phyloP scores from a whole-genome alignment of 2,329 filamentous ascomycete genomes.

The Teratosphaeria nubilosa region DNA sequence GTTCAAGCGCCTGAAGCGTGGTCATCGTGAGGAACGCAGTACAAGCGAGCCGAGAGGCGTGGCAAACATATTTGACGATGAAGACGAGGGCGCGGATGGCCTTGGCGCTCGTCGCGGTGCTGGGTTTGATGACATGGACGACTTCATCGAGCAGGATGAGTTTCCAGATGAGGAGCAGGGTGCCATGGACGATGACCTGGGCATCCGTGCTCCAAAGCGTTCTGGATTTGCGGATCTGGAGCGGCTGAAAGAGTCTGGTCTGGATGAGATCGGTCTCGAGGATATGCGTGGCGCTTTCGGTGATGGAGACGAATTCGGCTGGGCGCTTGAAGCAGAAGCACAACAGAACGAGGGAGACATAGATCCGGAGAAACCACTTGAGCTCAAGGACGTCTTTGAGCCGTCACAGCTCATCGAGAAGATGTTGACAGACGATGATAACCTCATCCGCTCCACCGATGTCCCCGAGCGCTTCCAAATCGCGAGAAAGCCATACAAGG shows the following conservation, averaged over 20 bases:
- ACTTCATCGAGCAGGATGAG: slow-evolving; percentile 95
- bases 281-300: slow-evolving; percentile 96
- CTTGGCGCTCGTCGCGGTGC: slow-evolving; percentile 35
- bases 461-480: slow-evolving; percentile 92
- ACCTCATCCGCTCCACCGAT: slow-evolving; percentile 76
- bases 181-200: slow-evolving; percentile 70
- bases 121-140: slow-evolving; percentile 66
- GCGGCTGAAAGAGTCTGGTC: slow-evolving; percentile 51
- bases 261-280: slow-evolving; percentile 86
- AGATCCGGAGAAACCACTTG: slow-evolving; percentile 71
- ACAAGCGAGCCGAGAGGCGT: slow-evolving; percentile 59
- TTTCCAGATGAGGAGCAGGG: slow-evolving; percentile 75
- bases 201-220: slow-evolving; percentile 72
- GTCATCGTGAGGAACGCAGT: slow-evolving; percentile 62
- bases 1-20: slow-evolving; percentile 93
- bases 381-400: slow-evolving; percentile 97
- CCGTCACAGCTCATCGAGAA: slow-evolving; percentile 89
- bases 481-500: slow-evolving; percentile 77
- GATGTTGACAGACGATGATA: slow-evolving; percentile 91
- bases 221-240: slow-evolving; percentile 61
- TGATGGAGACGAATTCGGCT: slow-evolving; percentile 89
- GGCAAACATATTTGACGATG: slow-evolving; percentile 89
- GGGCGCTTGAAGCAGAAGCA: slow-evolving; percentile 82
- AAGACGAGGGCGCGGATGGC: slow-evolving; percentile 60
- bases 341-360: slow-evolving; percentile 68